Evolutionary conservation across 2,329 filamentous ascomycete genomes (phyloP).

Genomic region (Neopestalotiopsis sp.): DNA sequence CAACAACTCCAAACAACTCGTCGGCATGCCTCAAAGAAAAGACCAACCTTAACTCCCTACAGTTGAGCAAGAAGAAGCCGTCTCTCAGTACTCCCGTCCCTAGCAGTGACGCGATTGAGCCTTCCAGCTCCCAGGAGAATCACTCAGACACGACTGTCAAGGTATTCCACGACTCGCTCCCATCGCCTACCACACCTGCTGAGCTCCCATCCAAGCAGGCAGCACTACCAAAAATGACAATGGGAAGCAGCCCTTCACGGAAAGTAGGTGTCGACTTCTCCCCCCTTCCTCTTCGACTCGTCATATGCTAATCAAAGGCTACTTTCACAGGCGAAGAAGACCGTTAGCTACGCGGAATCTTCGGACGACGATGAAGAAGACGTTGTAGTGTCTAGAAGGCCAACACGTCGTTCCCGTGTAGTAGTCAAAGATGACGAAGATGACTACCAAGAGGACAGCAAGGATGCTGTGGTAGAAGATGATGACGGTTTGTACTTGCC

Average conservation of each 20-base stretch:
- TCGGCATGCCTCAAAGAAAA: constrained; percentile 52
- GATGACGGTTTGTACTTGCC: constrained; percentile 54
- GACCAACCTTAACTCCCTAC: constrained; percentile 50
- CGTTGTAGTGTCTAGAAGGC: constrained; percentile 60
- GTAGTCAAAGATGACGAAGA: constrained; percentile 72
- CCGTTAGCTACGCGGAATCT: constrained; percentile 83
- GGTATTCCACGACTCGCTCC: constrained; percentile 59
- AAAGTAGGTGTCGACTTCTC: constrained; percentile 63
- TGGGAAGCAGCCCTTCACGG: constrained; percentile 76
- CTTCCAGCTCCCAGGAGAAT: constrained; percentile 72
- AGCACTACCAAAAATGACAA: constrained; percentile 45
- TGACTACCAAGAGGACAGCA: constrained; percentile 69
- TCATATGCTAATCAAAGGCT: neutral
- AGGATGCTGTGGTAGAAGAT: constrained; percentile 64
- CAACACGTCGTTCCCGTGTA: constrained; percentile 56
- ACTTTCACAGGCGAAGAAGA: constrained; percentile 53
- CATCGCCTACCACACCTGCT: constrained; percentile 48
- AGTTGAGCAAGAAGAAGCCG: constrained; percentile 43
- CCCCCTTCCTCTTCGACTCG: neutral
- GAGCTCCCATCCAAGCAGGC: constrained; percentile 46
- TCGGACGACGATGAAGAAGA: constrained; percentile 76
- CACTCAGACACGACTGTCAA: constrained; percentile 50
- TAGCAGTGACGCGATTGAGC: constrained; percentile 77
- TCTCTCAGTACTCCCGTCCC: constrained; percentile 73
- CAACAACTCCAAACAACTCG: constrained; percentile 30